Percentiles rank a stretch among this genome's conserved stretches.
Conservation (phyloP, 345 rosid genomes). For the Clausena lansium region DNA sequence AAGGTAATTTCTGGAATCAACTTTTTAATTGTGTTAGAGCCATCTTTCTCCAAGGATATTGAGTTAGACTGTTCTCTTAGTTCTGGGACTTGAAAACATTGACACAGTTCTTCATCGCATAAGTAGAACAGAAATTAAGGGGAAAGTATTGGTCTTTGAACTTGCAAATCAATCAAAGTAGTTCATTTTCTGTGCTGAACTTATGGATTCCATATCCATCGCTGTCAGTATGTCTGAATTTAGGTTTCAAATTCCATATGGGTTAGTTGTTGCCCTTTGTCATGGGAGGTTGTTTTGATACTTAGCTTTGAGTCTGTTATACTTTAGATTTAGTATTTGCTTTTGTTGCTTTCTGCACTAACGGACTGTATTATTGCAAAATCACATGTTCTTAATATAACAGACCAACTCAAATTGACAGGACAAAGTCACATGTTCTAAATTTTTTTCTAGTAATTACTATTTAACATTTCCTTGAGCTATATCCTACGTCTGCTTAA, state of each 20-base stretch:
- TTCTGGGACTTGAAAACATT: background rate
- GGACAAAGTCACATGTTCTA: background rate
- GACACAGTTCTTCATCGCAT: background rate
- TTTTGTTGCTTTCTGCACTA: background rate
- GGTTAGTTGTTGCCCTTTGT: background rate
- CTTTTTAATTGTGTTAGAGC: background rate
- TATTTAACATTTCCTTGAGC: background rate
- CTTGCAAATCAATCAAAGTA: background rate
- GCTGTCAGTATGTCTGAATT: background rate
- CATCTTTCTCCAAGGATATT: background rate
- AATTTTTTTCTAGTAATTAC: background rate
- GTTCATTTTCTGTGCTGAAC: background rate
- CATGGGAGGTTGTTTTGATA: background rate
- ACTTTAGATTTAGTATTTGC: background rate
- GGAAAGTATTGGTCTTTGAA: background rate
- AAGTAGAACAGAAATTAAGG: background rate
- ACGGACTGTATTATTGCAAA: background rate
- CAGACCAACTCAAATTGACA: background rate
- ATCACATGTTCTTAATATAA: background rate
- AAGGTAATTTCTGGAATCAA: slow-evolving; percentile 48
- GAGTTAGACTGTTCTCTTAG: background rate
- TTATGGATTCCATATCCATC: background rate
- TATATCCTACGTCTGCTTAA: background rate
- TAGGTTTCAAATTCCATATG: background rate
- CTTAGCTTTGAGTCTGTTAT: background rate